phyloP scores from a whole-genome alignment of 768 basidiomycete genomes.

The Suillus subluteus region DNA sequence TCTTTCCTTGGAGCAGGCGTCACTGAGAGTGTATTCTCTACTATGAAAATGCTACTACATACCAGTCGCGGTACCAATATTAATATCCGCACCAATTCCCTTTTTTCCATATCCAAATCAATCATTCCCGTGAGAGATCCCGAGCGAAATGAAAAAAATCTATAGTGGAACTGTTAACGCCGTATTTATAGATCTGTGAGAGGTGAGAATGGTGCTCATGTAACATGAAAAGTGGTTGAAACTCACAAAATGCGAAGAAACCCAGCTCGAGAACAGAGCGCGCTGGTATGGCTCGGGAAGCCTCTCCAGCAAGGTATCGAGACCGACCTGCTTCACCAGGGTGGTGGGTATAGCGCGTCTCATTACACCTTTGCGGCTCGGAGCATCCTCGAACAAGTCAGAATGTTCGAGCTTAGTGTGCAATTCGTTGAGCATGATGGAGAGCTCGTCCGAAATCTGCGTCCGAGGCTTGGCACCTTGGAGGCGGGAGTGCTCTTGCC shows the following conservation, averaged over 20 bases:
- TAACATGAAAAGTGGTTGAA: not conserved
- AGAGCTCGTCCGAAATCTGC: constrained; percentile 92
- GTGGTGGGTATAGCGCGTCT: constrained; percentile 87
- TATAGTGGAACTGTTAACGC: constrained; percentile 86
- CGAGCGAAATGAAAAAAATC: constrained; percentile 96
- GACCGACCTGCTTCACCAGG: constrained; percentile 80
- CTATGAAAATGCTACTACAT: not conserved
- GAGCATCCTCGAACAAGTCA: constrained; percentile 82
- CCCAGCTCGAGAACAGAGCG: constrained; percentile 90
- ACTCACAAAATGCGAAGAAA: constrained; percentile 83
- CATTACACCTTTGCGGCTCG: constrained; percentile 79
- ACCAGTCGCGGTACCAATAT: not conserved
- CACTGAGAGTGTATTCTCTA: not conserved
- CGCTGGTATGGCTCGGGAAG: constrained; percentile 83
- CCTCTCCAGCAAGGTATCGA: constrained; percentile 77
- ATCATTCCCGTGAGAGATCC: constrained; percentile 51
- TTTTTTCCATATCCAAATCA: constrained; percentile 22
- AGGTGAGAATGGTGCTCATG: constrained; percentile 4
- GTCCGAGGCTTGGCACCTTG: constrained; percentile 86
- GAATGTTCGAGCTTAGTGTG: constrained; percentile 92
- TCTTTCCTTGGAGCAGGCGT: not conserved
- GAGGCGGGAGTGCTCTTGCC: constrained; percentile 85
- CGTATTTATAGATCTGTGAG: constrained; percentile 88
- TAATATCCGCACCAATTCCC: constrained; percentile 11
- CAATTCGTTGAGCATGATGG: constrained; percentile 83